phyloP scores from a whole-genome alignment of 106 monocot species.

The Posidonia australis region DNA sequence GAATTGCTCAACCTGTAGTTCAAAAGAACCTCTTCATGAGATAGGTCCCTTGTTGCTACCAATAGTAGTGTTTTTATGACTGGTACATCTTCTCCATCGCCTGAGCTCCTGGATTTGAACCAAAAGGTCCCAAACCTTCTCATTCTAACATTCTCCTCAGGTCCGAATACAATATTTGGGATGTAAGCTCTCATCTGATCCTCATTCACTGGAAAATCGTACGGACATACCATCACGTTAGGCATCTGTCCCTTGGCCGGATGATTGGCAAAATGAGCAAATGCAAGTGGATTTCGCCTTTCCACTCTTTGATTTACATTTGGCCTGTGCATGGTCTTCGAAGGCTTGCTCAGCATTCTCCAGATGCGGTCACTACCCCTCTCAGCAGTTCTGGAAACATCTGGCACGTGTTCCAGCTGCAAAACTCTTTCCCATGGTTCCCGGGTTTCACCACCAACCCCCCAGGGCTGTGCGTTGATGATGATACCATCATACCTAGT shows the following conservation, averaged over 20 bases:
- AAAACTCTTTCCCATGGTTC: constrained; percentile 68
- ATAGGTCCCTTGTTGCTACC: constrained; percentile 58
- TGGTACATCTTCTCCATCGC: constrained; percentile 10
- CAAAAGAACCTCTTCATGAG: constrained; percentile 64
- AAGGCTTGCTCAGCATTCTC: constrained; percentile 67
- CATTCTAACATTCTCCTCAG: constrained; percentile 47
- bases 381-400: constrained; percentile 6
- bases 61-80: constrained; percentile 62
- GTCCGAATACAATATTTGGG: constrained; percentile 75
- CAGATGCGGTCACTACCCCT: constrained; percentile 40
- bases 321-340: constrained; percentile 5
- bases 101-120: constrained; percentile 45
- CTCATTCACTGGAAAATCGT: constrained; percentile 74
- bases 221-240: constrained; percentile 91
- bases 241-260: constrained; percentile 50
- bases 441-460: constrained; percentile 42
- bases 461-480: constrained; percentile 92
- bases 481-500: constrained; percentile 79
- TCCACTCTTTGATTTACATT: constrained; percentile 50
- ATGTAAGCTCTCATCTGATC: constrained; percentile 62
- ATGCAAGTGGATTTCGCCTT: constrained; percentile 75
- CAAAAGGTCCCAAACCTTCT: constrained; percentile 79
- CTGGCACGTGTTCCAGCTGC: constrained; percentile 9
- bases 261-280: constrained; percentile 96
- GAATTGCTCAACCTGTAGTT: constrained; percentile 85